Conservation (phyloP, 371 early-diverging fungal genomes). For the Syncephalastrum monosporum region DNA sequence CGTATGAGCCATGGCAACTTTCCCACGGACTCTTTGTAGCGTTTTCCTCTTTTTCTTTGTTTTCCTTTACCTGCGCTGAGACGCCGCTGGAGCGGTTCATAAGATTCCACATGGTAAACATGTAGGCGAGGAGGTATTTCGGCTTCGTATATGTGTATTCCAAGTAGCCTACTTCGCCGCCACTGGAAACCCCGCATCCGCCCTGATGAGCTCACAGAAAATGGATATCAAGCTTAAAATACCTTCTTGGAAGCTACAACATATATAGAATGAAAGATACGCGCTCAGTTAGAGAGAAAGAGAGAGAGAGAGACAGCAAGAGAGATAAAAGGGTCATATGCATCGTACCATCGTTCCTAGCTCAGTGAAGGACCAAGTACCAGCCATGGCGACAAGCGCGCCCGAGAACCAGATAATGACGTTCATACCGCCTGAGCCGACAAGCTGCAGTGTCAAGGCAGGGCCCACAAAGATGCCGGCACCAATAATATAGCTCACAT, state of each 20-base stretch:
- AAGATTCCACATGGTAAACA: conserved; percentile 40
- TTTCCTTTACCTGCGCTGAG: conserved; percentile 23
- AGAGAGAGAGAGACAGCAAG: not conserved
- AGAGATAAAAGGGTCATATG: not conserved
- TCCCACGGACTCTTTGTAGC: not conserved
- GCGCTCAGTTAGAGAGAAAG: not conserved
- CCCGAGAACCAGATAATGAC: conserved; percentile 38
- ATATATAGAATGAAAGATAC: not conserved
- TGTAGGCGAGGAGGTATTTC: conserved; percentile 36
- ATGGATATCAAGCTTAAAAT: not conserved
- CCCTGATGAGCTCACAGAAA: not conserved
- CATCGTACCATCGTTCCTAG: conserved; percentile 43
- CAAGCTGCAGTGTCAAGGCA: conserved; percentile 31
- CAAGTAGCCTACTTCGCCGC: conserved; percentile 45
- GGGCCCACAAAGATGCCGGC: conserved; percentile 46
- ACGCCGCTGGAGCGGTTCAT: conserved; percentile 41
- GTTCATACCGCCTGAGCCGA: conserved; percentile 46
- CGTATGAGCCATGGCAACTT: not conserved
- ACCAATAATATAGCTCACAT: conserved; percentile 46
- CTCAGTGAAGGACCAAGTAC: conserved; percentile 41
- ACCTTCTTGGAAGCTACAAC: conserved; percentile 39
- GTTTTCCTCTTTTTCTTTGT: conserved; percentile 17
- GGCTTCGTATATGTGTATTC: conserved; percentile 41
- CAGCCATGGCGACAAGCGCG: conserved; percentile 33
- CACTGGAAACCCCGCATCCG: conserved; percentile 16